Evolutionary conservation across 805 yeast species (phyloP), one percentile per base, ranked within the genome.

Genomic region (Candida methanosorbosa): DNA sequence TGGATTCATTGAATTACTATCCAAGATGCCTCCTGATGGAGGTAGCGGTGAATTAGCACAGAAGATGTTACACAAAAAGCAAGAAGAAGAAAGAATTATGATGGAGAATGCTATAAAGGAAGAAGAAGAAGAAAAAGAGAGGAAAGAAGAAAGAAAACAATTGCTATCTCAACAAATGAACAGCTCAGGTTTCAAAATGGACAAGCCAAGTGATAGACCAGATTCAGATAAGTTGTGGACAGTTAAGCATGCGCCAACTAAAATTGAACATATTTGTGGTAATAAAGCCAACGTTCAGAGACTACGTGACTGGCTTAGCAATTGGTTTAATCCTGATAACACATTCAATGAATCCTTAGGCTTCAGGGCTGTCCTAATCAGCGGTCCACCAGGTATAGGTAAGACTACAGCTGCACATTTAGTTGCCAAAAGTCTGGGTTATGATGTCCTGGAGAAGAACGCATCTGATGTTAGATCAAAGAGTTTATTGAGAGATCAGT

Each of bases 391-490:
- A 0, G 94, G 94, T 24, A 79, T 80, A 33, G 94, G 94, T 18
- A 82, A 82, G 47, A 82, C 94, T 5, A 79, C 85, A 4, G 81
- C 88, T 7, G 90, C 94, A 0, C 88, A 81, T 54, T 54, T 82
- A 17, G 70, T 81, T 30, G 87, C 90, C 3, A 65, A 75, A 38
- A 68, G 72, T 14, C 54, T 80, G 27, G 90, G 90, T 1, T 82
- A 67, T 49, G 92, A 81, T 52, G 61, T 82, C 5, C 63, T 82
- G 48, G 94, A 82, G 54, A 79, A 77, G 51, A 82, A 82, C 54
- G 94, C 94, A 0, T 76, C 88, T 15, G 98, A 95, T 49, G 92
- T 90, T 8, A 66, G 99, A 46, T 82, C 94, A 11, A 88, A 90
- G 56, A 70, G 77, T 23, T 61, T 88, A 23, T 63, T 92, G 44